Evolutionary conservation across 768 basidiomycete genomes (phyloP).

Genomic region (Rhodotorula taiwanensis): DNA sequence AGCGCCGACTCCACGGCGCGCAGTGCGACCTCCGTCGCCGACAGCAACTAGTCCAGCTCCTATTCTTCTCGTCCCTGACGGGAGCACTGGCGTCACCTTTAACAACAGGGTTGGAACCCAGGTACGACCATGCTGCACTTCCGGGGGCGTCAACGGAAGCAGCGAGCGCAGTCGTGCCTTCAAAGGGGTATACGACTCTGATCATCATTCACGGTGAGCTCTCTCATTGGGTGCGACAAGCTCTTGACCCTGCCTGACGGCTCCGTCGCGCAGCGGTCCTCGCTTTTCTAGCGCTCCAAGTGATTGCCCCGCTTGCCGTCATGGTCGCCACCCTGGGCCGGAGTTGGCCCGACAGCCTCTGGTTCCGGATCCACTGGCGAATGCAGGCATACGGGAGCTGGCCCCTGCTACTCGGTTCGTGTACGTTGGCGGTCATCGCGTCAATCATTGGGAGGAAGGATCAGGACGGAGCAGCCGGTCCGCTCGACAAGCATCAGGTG

Average conservation of each 20-base stretch:
- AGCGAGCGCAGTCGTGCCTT: too few relatives aligned
- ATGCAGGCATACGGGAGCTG: neutral
- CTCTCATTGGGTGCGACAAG: too few relatives aligned
- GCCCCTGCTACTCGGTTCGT: neutral
- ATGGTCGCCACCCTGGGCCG: constrained; percentile 15
- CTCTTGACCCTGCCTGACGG: neutral
- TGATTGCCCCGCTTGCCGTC: constrained; percentile 6
- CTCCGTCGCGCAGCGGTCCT: neutral
- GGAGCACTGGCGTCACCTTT: too few relatives aligned
- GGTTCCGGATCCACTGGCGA: constrained; percentile 17
- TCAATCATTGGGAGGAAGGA: neutral
- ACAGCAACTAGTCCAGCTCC: too few relatives aligned
- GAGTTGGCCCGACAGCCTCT: neutral
- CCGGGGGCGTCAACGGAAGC: too few relatives aligned
- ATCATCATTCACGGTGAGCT: neutral
- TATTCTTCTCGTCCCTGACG: too few relatives aligned
- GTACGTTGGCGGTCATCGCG: neutral
- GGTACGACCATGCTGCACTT: neutral
- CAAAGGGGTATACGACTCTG: neutral
- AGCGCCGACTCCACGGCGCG: too few relatives aligned
- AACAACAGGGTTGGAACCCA: neutral
- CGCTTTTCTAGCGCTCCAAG: constrained; percentile 20
- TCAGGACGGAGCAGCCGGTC: fast-evolving
- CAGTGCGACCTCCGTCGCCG: too few relatives aligned
- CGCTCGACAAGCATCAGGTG: constrained; percentile 19